Conservation (phyloP, 164 flowering plant genomes). For the Chloranthus sessilifolius region DNA sequence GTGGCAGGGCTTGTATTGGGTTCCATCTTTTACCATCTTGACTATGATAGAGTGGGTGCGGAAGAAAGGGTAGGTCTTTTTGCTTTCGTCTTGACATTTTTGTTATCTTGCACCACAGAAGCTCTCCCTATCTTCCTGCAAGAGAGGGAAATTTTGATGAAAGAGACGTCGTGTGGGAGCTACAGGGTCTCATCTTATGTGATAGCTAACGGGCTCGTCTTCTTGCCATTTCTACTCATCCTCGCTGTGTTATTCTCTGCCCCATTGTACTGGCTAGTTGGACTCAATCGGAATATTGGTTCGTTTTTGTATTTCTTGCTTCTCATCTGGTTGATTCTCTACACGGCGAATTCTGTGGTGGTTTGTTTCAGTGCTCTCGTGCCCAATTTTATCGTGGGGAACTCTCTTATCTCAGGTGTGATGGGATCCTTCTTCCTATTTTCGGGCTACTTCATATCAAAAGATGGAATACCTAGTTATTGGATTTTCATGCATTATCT, state of each 20-base stretch:
- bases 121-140: slow-evolving; percentile 92
- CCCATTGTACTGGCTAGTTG: slow-evolving; percentile 91
- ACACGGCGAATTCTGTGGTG: slow-evolving; percentile 91
- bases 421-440: slow-evolving; percentile 94
- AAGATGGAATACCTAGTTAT: slow-evolving; percentile 63
- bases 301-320: slow-evolving; percentile 64
- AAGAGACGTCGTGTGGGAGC: slow-evolving; percentile 83
- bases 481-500: slow-evolving; percentile 93
- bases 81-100: slow-evolving; percentile 79
- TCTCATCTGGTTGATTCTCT: slow-evolving; percentile 74
- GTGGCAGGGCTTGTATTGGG: slow-evolving; percentile 74
- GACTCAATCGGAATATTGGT: slow-evolving; percentile 42
- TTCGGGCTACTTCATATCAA: slow-evolving; percentile 91
- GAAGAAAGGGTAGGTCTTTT: slow-evolving; percentile 76
- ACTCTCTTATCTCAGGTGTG: slow-evolving; percentile 78
- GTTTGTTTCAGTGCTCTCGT: slow-evolving; percentile 91
- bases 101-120: slow-evolving; percentile 74
- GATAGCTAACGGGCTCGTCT: slow-evolving; percentile 81
- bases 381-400: slow-evolving; percentile 92
- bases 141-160: slow-evolving; percentile 88
- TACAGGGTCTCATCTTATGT: slow-evolving; percentile 87
- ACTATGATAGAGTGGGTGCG: slow-evolving; percentile 53
- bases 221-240: slow-evolving; percentile 76
- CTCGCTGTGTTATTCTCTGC: slow-evolving; percentile 59
- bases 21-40: slow-evolving; percentile 60